A percentile compares a stretch with the other conserved stretches of the same genome.
These are phyloP conservation scores for Exophiala mesophila DNA, from an alignment of 2,329 filamentous ascomycete genomes.

Conservation along the genomic window DNA sequence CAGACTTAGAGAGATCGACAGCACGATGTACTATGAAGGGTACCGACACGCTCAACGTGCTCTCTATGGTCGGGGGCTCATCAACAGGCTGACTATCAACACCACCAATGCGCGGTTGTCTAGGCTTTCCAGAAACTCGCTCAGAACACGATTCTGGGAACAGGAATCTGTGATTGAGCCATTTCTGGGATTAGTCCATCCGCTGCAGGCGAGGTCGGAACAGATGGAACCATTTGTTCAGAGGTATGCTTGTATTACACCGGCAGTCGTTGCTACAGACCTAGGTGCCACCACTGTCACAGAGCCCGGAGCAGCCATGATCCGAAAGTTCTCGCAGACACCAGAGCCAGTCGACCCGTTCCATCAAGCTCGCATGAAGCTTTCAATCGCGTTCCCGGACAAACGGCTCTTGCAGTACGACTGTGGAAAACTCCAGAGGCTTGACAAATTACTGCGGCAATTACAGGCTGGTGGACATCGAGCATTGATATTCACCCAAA, in stretches of 20 bases:
- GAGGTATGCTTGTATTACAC: conserved; percentile 89
- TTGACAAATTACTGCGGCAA: conserved; percentile 79
- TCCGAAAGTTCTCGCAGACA: conserved; percentile 57
- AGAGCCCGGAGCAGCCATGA: conserved; percentile 51
- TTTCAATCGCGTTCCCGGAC: conserved; percentile 95
- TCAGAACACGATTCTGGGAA: conserved; percentile 30
- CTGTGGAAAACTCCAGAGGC: conserved; percentile 88
- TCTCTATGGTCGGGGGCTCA: conserved; percentile 73
- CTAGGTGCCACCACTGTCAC: conserved; percentile 65
- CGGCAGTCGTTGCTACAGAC: conserved; percentile 77
- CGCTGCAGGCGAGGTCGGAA: conserved; percentile 66
- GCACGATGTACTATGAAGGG: conserved; percentile 74
- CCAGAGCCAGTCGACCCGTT: conserved; percentile 64
- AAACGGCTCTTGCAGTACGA: conserved; percentile 95
- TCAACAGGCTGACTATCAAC: conserved; percentile 67
- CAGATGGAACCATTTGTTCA: conserved; percentile 69
- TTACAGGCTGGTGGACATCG: conserved; percentile 87
- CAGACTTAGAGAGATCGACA: conserved; percentile 72
- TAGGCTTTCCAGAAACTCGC: conserved; percentile 51
- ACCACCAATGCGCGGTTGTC: conserved; percentile 55
- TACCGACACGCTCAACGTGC: conserved; percentile 74
- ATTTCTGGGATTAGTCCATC: conserved; percentile 65
- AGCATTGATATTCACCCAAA: conserved; percentile 96
- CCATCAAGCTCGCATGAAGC: conserved; percentile 85
- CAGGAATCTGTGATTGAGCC: conserved; percentile 27